These are phyloP conservation scores for Helotiales sp. DNA, from an alignment of 2,329 filamentous ascomycete species.

Conservation along the genomic window DNA sequence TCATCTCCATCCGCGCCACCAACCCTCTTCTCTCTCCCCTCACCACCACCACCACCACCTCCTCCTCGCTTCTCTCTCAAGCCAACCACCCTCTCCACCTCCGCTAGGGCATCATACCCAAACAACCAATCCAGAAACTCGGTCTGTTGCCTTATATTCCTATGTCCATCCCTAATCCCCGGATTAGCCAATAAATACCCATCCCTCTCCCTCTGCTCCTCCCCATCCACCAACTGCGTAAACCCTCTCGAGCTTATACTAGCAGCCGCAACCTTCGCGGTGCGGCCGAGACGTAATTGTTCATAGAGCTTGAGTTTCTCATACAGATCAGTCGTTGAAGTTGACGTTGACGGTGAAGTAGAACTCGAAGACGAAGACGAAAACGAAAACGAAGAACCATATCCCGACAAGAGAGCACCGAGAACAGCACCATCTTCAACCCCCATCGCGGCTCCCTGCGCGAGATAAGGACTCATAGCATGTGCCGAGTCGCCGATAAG, in stretches of 20 bases:
- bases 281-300: slow-evolving; percentile 15
- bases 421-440: slow-evolving; percentile 23
- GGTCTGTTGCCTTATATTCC: slow-evolving; percentile 18
- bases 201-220: slow-evolving; percentile 14
- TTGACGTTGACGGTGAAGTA: too few species aligned
- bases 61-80: background rate
- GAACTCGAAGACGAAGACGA: too few species aligned
- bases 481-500: slow-evolving; percentile 45
- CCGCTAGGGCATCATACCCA: slow-evolving; percentile 22
- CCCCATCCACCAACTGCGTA: slow-evolving; percentile 23
- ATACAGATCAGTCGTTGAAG: slow-evolving; percentile 1
- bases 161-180: slow-evolving; percentile 18
- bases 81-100: background rate
- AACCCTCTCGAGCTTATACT: slow-evolving; percentile 22
- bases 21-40: background rate
- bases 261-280: slow-evolving; percentile 18
- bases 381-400: too few species aligned
- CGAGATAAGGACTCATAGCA: slow-evolving; percentile 46
- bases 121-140: slow-evolving; percentile 23
- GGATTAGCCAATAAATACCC: slow-evolving; percentile 20
- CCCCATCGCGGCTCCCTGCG: slow-evolving; percentile 41
- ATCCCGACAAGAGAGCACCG: slow-evolving; percentile 14
- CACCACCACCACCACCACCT: background rate
- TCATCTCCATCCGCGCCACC: too few species aligned
- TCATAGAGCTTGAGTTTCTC: slow-evolving; percentile 12